A percentile compares a stretch with the other conserved stretches of the same genome.
These are phyloP conservation scores for Kwoniella sp. DNA, from an alignment of 768 basidiomycete genomes.

Conservation along the genomic window DNA sequence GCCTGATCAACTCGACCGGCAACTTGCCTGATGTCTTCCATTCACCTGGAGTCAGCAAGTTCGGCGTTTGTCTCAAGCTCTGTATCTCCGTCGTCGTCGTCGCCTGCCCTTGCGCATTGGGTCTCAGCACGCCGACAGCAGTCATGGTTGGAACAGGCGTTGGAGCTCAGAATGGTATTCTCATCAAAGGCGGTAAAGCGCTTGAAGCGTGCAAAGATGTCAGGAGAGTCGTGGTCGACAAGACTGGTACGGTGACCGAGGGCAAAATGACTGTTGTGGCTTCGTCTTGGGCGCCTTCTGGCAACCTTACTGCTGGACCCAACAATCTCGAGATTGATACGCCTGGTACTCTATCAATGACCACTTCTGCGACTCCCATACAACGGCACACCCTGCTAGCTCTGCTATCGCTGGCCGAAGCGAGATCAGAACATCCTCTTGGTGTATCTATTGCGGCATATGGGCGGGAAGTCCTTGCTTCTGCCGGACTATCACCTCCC, in stretches of 20 bases:
- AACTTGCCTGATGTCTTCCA: conserved; percentile 82
- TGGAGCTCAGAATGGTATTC: conserved; percentile 92
- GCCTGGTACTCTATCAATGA: conserved; percentile 40
- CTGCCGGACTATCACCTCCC: conserved; percentile 58
- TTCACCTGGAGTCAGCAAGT: conserved; percentile 73
- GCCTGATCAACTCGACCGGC: conserved; percentile 58
- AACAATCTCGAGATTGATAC: conserved; percentile 39
- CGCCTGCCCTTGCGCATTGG: conserved; percentile 96
- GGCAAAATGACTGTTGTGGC: conserved; percentile 86
- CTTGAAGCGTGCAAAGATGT: conserved; percentile 86
- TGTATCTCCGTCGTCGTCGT: conserved; percentile 98
- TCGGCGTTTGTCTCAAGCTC: conserved; percentile 91
- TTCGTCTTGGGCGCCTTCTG: conserved; percentile 67
- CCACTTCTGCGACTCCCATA: conserved; percentile 44
- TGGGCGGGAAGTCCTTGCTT: conserved; percentile 59
- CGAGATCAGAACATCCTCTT: conserved; percentile 91
- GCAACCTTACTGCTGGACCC: conserved; percentile 11
- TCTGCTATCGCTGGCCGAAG: conserved; percentile 83
- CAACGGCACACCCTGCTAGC: conserved; percentile 64
- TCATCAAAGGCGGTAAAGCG: conserved; percentile 96
- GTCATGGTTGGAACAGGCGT: conserved; percentile 99
- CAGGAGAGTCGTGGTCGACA: conserved; percentile 84
- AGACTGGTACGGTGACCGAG: conserved; percentile 94
- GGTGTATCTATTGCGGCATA: conserved; percentile 88
- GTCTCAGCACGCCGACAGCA: conserved; percentile 93